Percentiles rank a stretch among this genome's conserved stretches.
phyloP scores from a whole-genome alignment of 2,329 filamentous ascomycete species.

The Nigrospora sphaerica region DNA sequence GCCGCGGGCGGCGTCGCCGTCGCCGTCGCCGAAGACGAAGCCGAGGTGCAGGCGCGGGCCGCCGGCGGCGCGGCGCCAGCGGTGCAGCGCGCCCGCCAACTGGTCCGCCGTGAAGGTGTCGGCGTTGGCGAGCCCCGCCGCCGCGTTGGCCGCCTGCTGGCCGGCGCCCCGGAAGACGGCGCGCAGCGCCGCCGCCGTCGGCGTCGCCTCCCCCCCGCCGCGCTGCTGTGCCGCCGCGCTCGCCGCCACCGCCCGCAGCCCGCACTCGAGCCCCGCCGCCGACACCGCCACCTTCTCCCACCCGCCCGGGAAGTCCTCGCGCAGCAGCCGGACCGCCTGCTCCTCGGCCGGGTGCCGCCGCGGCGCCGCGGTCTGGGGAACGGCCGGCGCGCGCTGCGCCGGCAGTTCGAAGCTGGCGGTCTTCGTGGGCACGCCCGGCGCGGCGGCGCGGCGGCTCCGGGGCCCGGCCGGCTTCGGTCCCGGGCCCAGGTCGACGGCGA shows the following conservation, averaged over 20 bases:
- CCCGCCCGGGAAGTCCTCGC: no score
- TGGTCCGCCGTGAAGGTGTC: constrained; percentile 3
- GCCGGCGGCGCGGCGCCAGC: neutral
- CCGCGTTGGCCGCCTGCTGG: neutral
- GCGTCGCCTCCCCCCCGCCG: neutral
- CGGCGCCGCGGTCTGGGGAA: no score
- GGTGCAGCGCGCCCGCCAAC: neutral
- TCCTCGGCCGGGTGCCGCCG: no score
- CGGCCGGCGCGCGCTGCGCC: no score
- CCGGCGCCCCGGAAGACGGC: neutral
- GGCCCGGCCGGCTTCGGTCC: neutral
- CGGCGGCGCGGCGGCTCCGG: neutral
- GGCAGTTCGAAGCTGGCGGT: no score
- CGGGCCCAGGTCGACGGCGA: neutral
- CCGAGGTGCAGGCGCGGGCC: neutral
- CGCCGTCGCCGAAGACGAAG: neutral
- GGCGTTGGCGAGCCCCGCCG: neutral
- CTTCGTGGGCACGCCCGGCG: no score
- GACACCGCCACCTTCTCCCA: no score
- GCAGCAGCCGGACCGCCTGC: no score
- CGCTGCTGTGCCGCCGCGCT: no score
- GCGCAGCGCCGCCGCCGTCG: neutral
- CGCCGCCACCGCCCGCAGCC: no score
- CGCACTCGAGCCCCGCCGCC: no score
- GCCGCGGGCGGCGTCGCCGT: no score